These are phyloP conservation scores for Macrophomina tecta DNA, from an alignment of 2,329 filamentous ascomycete genomes.

Conservation along the genomic window DNA sequence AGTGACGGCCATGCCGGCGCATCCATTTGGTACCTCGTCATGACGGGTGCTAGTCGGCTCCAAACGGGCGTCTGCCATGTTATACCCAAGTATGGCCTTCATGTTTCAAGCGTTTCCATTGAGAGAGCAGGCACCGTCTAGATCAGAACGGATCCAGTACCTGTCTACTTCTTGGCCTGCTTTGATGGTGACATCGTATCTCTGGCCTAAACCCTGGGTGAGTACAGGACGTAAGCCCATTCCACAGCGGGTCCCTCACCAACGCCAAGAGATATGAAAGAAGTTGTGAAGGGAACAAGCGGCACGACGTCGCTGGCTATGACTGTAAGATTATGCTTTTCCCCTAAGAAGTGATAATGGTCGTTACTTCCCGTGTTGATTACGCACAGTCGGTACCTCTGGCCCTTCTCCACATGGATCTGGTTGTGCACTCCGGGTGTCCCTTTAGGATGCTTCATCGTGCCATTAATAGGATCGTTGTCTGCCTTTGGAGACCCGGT, in stretches of 20 bases:
- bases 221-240: neutral
- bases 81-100: constrained; percentile 50
- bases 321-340: constrained; percentile 46
- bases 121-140: constrained; percentile 3
- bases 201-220: constrained; percentile 38
- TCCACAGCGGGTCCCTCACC: neutral
- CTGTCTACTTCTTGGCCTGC: constrained; percentile 52
- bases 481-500: constrained; percentile 47
- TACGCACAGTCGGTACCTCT: constrained; percentile 52
- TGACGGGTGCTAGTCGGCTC: constrained; percentile 37
- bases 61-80: constrained; percentile 37
- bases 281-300: constrained; percentile 43
- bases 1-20: constrained; percentile 46
- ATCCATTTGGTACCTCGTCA: constrained; percentile 43
- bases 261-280: constrained; percentile 33
- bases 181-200: constrained; percentile 55
- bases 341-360: constrained; percentile 46
- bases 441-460: constrained; percentile 55
- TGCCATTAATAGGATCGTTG: constrained; percentile 60
- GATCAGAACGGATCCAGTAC: constrained; percentile 51
- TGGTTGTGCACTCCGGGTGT: constrained; percentile 41
- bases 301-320: constrained; percentile 45
- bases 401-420: constrained; percentile 49
- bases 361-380: constrained; percentile 50
- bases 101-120: constrained; percentile 43